These are phyloP conservation scores for Scheffersomyces stambukii DNA, from an alignment of 1,139 yeast genomes.

Conservation along the genomic window DNA sequence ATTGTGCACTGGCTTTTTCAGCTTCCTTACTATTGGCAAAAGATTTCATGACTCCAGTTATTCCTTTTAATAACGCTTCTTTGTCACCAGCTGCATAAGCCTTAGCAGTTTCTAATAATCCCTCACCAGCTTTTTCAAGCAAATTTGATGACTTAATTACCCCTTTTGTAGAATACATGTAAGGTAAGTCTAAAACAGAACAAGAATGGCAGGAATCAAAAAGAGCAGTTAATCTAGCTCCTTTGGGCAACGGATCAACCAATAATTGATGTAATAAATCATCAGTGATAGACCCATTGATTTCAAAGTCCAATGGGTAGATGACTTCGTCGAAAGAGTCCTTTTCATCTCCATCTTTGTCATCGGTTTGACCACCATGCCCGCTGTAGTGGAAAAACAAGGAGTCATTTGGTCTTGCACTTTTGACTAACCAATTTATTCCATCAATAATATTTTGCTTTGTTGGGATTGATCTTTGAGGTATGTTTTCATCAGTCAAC, in stretches of 20 bases:
- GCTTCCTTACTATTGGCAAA: slow-evolving; percentile 24
- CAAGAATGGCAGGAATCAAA: slow-evolving; percentile 96
- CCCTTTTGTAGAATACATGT: slow-evolving; percentile 86
- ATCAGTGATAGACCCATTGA: slow-evolving; percentile 71
- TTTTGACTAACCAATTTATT: slow-evolving; percentile 85
- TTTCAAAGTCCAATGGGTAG: slow-evolving; percentile 84
- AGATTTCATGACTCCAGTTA: slow-evolving; percentile 47
- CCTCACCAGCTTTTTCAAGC: slow-evolving; percentile 79
- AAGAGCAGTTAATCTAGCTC: slow-evolving; percentile 83
- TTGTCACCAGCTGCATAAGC: slow-evolving; percentile 73
- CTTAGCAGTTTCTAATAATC: slow-evolving; percentile 65
- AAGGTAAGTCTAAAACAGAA: slow-evolving; percentile 85
- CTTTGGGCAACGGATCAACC: slow-evolving; percentile 74
- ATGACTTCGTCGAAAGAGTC: slow-evolving; percentile 88
- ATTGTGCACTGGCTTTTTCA: slow-evolving; percentile 23
- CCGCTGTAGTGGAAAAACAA: slow-evolving; percentile 88
- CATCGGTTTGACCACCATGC: slow-evolving; percentile 85
- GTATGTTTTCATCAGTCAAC: slow-evolving; percentile 70
- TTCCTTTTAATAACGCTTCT: slow-evolving; percentile 43
- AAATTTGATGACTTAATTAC: slow-evolving; percentile 85
- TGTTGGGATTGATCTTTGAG: slow-evolving; percentile 67
- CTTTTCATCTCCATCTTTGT: slow-evolving; percentile 81
- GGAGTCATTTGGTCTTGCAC: slow-evolving; percentile 83
- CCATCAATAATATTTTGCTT: slow-evolving; percentile 76
- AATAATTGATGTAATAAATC: slow-evolving; percentile 80